phyloP scores from a whole-genome alignment of 805 yeast species.

The Metschnikowia cerradonensis region DNA sequence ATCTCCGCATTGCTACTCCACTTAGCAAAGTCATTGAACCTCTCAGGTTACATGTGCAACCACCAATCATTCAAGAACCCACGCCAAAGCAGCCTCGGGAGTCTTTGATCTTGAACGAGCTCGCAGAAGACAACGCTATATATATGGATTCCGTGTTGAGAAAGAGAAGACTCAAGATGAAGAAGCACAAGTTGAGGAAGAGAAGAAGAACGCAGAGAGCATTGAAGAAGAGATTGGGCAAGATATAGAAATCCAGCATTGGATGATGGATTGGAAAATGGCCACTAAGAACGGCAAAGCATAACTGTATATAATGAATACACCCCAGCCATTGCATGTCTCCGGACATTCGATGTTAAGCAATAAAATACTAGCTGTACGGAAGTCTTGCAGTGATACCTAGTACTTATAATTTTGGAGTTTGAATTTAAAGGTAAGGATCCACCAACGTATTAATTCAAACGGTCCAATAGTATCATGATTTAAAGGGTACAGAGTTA shows the following conservation, averaged over 20 bases:
- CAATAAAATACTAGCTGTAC: not conserved
- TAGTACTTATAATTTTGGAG: not conserved
- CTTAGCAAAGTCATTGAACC: conserved; percentile 5
- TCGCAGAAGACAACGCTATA: conserved; percentile 29
- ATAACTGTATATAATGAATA: conserved; percentile 1
- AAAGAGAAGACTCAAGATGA: conserved; percentile 92
- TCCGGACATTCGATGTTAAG: not conserved
- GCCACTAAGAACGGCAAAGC: not conserved
- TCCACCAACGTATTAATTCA: too few relatives aligned
- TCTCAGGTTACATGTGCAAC: not conserved
- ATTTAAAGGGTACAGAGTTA: too few relatives aligned
- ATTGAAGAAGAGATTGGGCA: conserved; percentile 64
- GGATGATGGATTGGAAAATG: not conserved
- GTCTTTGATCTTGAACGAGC: not conserved
- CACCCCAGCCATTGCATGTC: not conserved
- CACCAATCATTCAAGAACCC: not conserved
- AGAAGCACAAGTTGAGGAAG: conserved; percentile 94
- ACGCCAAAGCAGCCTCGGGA: not conserved
- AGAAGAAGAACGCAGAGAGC: conserved; percentile 93
- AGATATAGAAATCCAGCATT: conserved; percentile 19
- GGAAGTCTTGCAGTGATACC: too few relatives aligned
- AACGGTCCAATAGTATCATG: too few relatives aligned
- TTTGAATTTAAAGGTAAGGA: too few relatives aligned
- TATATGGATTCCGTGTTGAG: conserved; percentile 68
- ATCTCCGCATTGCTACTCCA: conserved; percentile 5